These are phyloP conservation scores for Pseudoturritis turrita DNA, from an alignment of 345 rosid genomes.

Conservation along the genomic window DNA sequence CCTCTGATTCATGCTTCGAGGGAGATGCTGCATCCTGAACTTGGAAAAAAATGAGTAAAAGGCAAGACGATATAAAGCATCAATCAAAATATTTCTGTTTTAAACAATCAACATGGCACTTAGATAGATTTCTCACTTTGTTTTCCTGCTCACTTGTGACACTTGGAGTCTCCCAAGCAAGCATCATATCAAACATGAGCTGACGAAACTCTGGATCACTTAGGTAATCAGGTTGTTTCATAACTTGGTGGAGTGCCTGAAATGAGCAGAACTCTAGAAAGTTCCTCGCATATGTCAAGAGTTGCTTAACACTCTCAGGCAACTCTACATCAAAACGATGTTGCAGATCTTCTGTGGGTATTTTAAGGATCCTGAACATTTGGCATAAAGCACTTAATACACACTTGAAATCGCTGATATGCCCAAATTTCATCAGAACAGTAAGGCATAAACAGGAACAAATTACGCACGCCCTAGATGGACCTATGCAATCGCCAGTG, in stretches of 20 bases:
- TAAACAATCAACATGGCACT: not conserved
- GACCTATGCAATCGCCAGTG: not conserved
- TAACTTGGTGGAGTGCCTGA: slow-evolving; percentile 51
- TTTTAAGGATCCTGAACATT: slow-evolving; percentile 55
- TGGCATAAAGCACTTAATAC: not conserved
- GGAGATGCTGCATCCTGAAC: slow-evolving; percentile 51
- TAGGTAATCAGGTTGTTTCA: slow-evolving; percentile 52
- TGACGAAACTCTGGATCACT: slow-evolving; percentile 70
- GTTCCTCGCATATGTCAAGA: slow-evolving; percentile 59
- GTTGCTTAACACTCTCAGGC: slow-evolving; percentile 70
- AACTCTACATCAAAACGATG: slow-evolving; percentile 71
- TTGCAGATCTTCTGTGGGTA: slow-evolving; percentile 61
- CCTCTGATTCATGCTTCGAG: slow-evolving; percentile 47
- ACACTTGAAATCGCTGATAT: not conserved
- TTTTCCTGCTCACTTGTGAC: slow-evolving; percentile 36
- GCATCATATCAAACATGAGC: slow-evolving; percentile 93
- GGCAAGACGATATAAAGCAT: not conserved
- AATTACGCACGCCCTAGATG: not conserved
- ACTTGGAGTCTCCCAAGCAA: slow-evolving; percentile 89
- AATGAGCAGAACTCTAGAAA: slow-evolving; percentile 80
- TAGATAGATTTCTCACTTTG: slow-evolving; percentile 41
- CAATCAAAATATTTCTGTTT: not conserved
- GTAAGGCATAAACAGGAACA: not conserved
- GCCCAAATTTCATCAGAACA: not conserved
- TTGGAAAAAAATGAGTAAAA: slow-evolving; percentile 13